Conservation (phyloP, 805 yeast genomes). For the Hanseniaspora clermontiae region DNA sequence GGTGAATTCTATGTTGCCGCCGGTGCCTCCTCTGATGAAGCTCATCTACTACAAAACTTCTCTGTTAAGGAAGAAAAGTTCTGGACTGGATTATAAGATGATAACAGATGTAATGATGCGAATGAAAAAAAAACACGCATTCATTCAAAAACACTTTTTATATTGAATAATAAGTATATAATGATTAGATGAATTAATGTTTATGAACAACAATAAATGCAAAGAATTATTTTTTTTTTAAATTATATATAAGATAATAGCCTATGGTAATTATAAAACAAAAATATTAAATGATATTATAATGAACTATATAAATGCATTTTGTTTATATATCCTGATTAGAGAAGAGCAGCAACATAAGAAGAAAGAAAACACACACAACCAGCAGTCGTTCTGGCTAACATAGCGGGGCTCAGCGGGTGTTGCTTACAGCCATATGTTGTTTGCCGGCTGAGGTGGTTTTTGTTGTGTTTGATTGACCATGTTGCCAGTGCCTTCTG, state of each 20-base stretch:
- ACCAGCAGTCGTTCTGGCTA: not conserved
- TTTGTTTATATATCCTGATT: too few species aligned
- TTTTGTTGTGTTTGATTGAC: not conserved
- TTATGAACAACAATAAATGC: not conserved
- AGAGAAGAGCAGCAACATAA: not conserved
- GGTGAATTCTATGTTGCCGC: slow-evolving; percentile 40
- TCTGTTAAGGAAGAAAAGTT: slow-evolving; percentile 18
- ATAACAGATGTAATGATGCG: not conserved
- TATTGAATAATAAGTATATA: not conserved
- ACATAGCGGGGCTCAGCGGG: not conserved
- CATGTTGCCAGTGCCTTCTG: not conserved
- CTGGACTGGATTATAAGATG: slow-evolving; percentile 18
- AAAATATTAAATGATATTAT: too few species aligned
- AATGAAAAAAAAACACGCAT: not conserved
- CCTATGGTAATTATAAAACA: not conserved
- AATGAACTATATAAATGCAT: too few species aligned
- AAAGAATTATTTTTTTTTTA: not conserved
- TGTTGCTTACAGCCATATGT: slow-evolving; percentile 9
- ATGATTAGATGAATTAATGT: not conserved
- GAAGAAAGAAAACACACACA: not conserved
- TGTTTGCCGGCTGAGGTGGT: slow-evolving; percentile 9
- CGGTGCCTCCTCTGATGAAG: slow-evolving; percentile 30
- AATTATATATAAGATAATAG: not conserved
- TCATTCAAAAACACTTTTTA: not conserved
- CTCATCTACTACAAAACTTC: slow-evolving; percentile 20